Evolutionary conservation across 1,284 basidiomycete genomes (phyloP), one percentile per base, ranked within the genome.

Genomic region (Trametes sp.): DNA sequence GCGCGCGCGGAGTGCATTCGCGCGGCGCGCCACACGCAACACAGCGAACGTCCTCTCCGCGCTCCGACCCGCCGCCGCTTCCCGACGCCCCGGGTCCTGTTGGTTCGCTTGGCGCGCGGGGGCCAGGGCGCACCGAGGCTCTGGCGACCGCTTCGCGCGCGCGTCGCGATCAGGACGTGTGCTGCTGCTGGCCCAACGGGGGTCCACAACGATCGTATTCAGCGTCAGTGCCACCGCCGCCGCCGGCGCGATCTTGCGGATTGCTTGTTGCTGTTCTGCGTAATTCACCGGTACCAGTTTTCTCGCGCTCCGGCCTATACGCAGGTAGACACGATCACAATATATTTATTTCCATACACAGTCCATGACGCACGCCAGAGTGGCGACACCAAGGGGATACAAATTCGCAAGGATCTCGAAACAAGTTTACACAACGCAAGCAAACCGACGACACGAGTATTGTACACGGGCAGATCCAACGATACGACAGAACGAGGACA

Each of bases 141-240:
- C n/a, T 46, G 53, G 59, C 38, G 54, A 56, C 46, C 31, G 36
- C 51, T 33, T 53, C 45, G 45, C 45, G 45, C 45, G 45, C 53
- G n/a, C 38, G 28, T 46, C 42, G 52, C 44, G 49, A 51, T 48
- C 42, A 21, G 44, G 50, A 46, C 45, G 44, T 26, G 57, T 41
- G 49, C 50, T 50, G 57, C 42, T 52, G 24, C 35, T 38, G 48
- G 57, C 38, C 57, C 36, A 23, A 58, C 57, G 46, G 42, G 31
- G 36, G 59, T 51, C 53, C 46, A 51, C 59, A 51, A 35, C 46
- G 38, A 42, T 38, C 33, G 33, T 28, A 21, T 45, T 24, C 29
- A 23, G 29, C 41, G 29, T 36, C 29, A 16, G 10, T 21, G n/a
- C n/a, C n/a, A n/a, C n/a, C n/a, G n/a, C n/a, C n/a, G n/a, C n/a